Evolutionary conservation across 2,329 filamentous ascomycete genomes (phyloP), one percentile per base, ranked within the genome.

Genomic region (Leptographium procerum): DNA sequence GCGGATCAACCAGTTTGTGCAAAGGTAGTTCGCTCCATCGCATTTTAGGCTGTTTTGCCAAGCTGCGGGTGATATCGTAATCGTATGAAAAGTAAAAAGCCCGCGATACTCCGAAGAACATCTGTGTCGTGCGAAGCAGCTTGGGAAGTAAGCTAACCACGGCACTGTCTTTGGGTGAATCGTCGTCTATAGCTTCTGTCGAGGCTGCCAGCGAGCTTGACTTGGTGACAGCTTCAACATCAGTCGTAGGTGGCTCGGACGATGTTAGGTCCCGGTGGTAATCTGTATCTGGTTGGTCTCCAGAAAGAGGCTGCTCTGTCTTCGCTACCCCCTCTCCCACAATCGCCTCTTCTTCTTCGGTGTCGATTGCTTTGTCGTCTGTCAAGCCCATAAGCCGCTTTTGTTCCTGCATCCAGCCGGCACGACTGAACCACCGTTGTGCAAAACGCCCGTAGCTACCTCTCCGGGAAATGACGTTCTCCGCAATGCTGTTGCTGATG

Each of bases 1-100:
- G 72, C 34, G 83, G 80, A 69, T 96, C 89, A 26, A 86, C 90
- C 59, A 82, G 78, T 62, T 82, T 82, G 69, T 89, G 81, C 4
- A 96, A 74, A 7, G 91, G 85, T 5, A 82, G 64, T 52, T 79
- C 77, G 43, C 70, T 69, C 56, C 70, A 69, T 61, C 81, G 69
- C 57, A 64, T 57, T 50, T 63, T 63, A 4, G 66, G 67, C 28
- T 68, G 68, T 58, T 69, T 75, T 3, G 72, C 71, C 58, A 84
- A 66, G 62, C 81, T 84, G 58, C 86, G 82, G 0, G 94, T 97
- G 55, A 99, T 82, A 69, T 99, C 91, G 68, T 92, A 81, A 63
- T 99, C 94, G 69, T 99, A 96, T 0, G 91, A 91, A 70, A 92
- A 99, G 75, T 87, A 97, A 71, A 96, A 97, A 69, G 89, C 96